phyloP scores from a whole-genome alignment of 2,329 filamentous ascomycete genomes.

The Periglandula ipomoeae region DNA sequence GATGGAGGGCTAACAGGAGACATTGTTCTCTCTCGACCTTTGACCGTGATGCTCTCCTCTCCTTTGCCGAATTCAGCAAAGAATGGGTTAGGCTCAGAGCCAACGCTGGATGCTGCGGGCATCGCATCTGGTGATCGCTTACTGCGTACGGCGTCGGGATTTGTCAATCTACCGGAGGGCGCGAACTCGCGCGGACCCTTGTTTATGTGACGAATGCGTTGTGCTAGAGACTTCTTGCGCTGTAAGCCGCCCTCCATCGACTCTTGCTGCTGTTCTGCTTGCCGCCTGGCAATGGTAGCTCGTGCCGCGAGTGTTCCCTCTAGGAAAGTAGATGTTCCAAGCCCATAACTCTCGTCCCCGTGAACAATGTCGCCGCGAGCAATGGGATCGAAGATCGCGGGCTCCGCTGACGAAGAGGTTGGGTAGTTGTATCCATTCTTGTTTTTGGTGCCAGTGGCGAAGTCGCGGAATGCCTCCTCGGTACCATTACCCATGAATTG shows the following conservation, averaged over 20 bases:
- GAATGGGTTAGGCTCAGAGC: conserved; percentile 59
- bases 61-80: conserved; percentile 65
- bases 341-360: conserved; percentile 70
- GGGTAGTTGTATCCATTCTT: conserved; percentile 19
- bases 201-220: conserved; percentile 80
- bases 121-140: conserved; percentile 31
- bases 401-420: conserved; percentile 25
- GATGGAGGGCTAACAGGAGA: conserved; percentile 52
- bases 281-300: conserved; percentile 65
- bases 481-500: conserved; percentile 74
- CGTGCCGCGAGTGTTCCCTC: conserved; percentile 86
- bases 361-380: conserved; percentile 64
- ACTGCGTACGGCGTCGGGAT: conserved; percentile 40
- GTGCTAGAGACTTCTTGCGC: conserved; percentile 90
- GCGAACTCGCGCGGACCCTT: conserved; percentile 54
- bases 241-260: conserved; percentile 54
- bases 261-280: conserved; percentile 58
- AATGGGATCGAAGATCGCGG: conserved; percentile 58
- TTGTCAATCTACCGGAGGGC: conserved; percentile 49
- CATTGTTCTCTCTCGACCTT: conserved; percentile 26
- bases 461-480: conserved; percentile 84
- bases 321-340: conserved; percentile 91
- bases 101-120: conserved; percentile 23
- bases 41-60: conserved; percentile 41
- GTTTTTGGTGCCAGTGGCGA: conserved; percentile 34